These are phyloP conservation scores for Arabidopsis lyrata DNA, from an alignment of 441 rosid species.

Conservation along the genomic window DNA sequence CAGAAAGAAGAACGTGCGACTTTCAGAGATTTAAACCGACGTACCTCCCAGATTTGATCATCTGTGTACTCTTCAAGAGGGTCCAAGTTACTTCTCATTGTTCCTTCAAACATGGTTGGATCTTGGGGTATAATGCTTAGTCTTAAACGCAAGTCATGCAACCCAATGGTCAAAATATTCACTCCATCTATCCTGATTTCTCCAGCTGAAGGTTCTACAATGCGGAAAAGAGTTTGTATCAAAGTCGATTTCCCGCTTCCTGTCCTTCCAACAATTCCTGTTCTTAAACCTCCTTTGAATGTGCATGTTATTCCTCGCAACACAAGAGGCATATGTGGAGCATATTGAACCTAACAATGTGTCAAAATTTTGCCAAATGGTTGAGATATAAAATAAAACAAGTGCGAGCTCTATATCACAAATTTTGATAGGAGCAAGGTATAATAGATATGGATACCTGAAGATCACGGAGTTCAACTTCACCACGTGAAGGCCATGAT, in stretches of 20 bases:
- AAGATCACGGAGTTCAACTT: constrained; percentile 64
- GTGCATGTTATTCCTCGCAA: constrained; percentile 80
- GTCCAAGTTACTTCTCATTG: constrained; percentile 83
- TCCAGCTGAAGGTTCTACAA: constrained; percentile 84
- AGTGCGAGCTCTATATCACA: background rate
- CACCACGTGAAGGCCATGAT: constrained; percentile 79
- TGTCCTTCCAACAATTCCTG: constrained; percentile 89
- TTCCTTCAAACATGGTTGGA: constrained; percentile 97
- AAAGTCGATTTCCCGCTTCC: constrained; percentile 97
- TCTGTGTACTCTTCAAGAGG: constrained; percentile 88
- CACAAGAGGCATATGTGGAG: constrained; percentile 89
- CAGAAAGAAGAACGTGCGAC: background rate
- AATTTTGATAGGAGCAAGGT: constrained; percentile 11
- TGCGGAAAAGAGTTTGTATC: constrained; percentile 86
- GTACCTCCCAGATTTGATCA: constrained; percentile 92
- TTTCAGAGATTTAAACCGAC: constrained; percentile 27
- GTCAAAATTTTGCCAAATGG: constrained; percentile 4
- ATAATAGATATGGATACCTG: constrained; percentile 58
- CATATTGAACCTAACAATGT: constrained; percentile 72
- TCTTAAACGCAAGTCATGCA: constrained; percentile 84
- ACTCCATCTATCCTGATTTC: constrained; percentile 76
- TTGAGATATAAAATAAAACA: constrained; percentile 3
- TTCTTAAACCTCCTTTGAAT: constrained; percentile 81
- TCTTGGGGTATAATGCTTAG: constrained; percentile 93
- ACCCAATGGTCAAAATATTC: constrained; percentile 69